Evolutionary conservation across 2,329 filamentous ascomycete genomes (phyloP), one percentile per base, ranked within the genome.

Genomic region (Purpureocillium takamizusanense): DNA sequence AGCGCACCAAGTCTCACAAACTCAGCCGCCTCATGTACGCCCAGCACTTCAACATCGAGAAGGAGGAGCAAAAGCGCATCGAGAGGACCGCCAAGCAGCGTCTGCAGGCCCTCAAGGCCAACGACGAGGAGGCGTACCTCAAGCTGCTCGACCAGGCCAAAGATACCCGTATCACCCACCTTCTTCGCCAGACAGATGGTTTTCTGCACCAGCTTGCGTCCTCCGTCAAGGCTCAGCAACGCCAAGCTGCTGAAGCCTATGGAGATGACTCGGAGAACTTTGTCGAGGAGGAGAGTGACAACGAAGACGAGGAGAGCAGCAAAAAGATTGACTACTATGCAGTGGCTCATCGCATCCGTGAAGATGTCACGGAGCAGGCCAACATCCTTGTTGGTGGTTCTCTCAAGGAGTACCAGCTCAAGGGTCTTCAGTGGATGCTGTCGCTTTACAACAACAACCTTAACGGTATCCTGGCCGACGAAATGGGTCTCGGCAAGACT

Each of bases 401-500:
- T 10, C 72, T 98, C 49, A 98, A 98, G 63, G 92, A 98, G 60
- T 98, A 98, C 63, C 92, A 98, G 66, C 51, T 98, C 64, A 97
- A 95, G 78, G 92, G 92, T 74, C 69, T 98, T 35, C 90, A 98
- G 62, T 98, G 92, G 92, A 98, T 98, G 92, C 82, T 98, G 44
- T 98, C 92, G 12, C 74, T 98, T 12, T 98, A 97, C 76, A 98
- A 98, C 80, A 98, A 98, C 72, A 98, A 95, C 64, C 77, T 98
- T 48, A 98, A 98, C 61, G 92, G 92, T 75, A 97, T 98, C 49
- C 71, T 98, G 52, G 92, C 92, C 42, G 92, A 98, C 55, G 92
- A 98, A 66, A 98, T 98, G 92, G 92, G 92, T 81, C 86, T 98
- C 48, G 92, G 92, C 62, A 98, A 98, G 69, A 98, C 92, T 1